Percentiles rank a stretch among this genome's conserved stretches.
These are phyloP conservation scores for Aquilaria malaccensis DNA, from an alignment of 345 rosid species.

Conservation along the genomic window DNA sequence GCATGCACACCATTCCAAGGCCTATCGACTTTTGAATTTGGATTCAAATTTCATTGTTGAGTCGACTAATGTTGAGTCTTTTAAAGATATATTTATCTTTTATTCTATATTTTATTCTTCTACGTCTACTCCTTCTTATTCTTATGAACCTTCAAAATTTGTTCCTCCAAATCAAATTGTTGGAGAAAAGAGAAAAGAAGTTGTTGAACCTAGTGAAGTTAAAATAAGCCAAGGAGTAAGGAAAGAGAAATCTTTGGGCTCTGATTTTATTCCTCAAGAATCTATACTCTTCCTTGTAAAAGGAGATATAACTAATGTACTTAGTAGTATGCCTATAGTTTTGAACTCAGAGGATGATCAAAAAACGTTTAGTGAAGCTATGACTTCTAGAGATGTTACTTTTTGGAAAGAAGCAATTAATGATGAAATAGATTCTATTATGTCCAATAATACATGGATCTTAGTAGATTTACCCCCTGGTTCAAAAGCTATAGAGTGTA, in stretches of 20 bases:
- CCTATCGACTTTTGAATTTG: neutral
- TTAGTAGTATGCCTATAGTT: neutral
- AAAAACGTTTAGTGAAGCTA: neutral
- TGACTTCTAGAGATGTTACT: neutral
- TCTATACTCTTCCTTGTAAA: neutral
- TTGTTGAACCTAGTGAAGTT: neutral
- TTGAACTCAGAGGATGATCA: conserved; percentile 3
- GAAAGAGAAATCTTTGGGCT: neutral
- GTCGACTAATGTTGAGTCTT: neutral
- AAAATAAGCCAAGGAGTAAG: neutral
- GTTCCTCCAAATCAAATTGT: too few relatives aligned
- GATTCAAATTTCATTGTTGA: neutral
- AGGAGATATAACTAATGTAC: neutral
- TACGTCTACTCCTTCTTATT: too few relatives aligned
- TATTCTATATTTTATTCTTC: too few relatives aligned
- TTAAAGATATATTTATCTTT: neutral
- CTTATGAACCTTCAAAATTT: too few relatives aligned
- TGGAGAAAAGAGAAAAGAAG: too few relatives aligned
- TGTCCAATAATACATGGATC: neutral
- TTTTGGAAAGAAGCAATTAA: neutral
- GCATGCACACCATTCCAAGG: conserved; percentile 1
- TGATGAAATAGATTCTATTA: conserved; percentile 7
- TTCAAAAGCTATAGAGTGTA: neutral
- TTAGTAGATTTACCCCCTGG: neutral
- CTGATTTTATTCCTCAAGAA: neutral